A percentile compares a stretch with the other conserved stretches of the same genome.
These are phyloP conservation scores for Colletotrichum sp. DNA, from an alignment of 2,329 filamentous ascomycete genomes.

Conservation along the genomic window DNA sequence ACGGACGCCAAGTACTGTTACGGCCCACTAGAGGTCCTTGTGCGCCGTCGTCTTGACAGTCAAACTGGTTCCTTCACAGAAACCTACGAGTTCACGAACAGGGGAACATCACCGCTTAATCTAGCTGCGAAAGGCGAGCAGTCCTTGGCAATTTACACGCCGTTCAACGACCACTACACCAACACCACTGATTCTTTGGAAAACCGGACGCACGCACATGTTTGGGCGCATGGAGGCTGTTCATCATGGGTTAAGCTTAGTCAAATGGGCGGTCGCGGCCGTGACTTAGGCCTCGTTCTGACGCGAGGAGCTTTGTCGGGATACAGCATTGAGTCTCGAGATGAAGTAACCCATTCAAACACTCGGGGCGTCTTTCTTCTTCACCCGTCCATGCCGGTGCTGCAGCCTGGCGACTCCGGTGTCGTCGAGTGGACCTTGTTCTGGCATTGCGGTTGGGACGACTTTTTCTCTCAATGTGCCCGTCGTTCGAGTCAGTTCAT, in stretches of 20 bases:
- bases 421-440: conserved; percentile 9
- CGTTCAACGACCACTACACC: conserved; percentile 21
- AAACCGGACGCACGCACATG: conserved; percentile 7
- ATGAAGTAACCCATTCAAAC: conserved; percentile 11
- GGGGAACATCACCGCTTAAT: background rate
- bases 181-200: conserved; percentile 9
- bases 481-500: conserved; percentile 5
- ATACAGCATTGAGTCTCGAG: conserved; percentile 20
- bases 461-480: conserved; percentile 9
- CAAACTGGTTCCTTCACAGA: background rate
- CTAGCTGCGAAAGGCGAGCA: background rate
- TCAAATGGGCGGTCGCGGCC: conserved; percentile 17
- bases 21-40: conserved; percentile 1
- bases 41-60: background rate
- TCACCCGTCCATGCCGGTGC: conserved; percentile 1
- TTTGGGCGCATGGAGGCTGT: conserved; percentile 12
- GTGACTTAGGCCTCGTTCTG: conserved; percentile 14
- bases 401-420: conserved; percentile 1
- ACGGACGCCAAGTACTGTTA: background rate
- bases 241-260: conserved; percentile 17
- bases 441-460: conserved; percentile 15
- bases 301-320: conserved; percentile 7
- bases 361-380: conserved; percentile 18
- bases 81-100: conserved; percentile 11
- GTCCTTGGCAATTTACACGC: conserved; percentile 15